Conservation (phyloP, 805 yeast species). For the Danielia reshetovae region DNA sequence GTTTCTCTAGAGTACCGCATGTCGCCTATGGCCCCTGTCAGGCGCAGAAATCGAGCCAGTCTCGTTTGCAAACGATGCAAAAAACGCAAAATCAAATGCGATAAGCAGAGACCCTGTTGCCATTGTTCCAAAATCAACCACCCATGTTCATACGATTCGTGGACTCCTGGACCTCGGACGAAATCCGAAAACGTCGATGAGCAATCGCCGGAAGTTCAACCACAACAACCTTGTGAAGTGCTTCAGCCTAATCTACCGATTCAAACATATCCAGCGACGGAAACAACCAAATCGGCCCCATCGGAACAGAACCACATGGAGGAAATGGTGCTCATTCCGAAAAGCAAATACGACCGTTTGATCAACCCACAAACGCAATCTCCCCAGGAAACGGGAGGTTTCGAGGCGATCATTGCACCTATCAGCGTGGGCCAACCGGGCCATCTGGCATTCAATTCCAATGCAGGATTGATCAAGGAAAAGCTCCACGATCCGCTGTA, state of each 20-base stretch:
- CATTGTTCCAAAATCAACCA: conserved; percentile 20
- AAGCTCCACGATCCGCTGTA: background rate
- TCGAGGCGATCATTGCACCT: background rate
- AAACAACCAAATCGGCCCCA: no score
- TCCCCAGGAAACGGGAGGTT: background rate
- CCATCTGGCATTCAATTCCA: background rate
- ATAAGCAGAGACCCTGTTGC: conserved; percentile 24
- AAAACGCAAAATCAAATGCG: conserved; percentile 29
- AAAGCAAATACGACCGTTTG: background rate
- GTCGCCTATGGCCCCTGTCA: background rate
- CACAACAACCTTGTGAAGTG: no score
- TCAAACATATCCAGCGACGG: no score
- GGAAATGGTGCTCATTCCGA: background rate
- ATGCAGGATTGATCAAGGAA: background rate
- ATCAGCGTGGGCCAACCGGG: background rate
- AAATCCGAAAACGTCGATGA: no score
- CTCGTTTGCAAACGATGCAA: background rate
- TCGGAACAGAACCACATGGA: no score
- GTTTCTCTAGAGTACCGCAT: background rate
- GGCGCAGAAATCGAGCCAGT: background rate
- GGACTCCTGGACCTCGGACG: background rate
- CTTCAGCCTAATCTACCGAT: no score
- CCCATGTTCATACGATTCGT: conserved; percentile 19
- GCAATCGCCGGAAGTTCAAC: no score
- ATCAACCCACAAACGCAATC: background rate